Conservation (phyloP, 495 filamentous ascomycete genomes). For the Penicillium nucicola region DNA sequence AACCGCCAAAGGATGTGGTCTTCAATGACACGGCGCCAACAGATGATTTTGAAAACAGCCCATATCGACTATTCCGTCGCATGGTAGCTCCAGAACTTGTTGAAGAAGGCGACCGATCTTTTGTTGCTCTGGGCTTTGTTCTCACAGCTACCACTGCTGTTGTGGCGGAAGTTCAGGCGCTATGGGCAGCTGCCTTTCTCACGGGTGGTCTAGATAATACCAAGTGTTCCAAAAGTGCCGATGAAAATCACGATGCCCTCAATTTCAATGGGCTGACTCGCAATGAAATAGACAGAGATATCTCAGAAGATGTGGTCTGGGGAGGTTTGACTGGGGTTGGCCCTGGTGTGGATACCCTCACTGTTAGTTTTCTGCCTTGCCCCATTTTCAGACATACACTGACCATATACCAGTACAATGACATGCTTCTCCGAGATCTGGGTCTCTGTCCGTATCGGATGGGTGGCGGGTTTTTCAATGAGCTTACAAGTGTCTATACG, state of each 20-base stretch:
- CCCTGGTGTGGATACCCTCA: slow-evolving; percentile 22
- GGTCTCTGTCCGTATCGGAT: slow-evolving; percentile 27
- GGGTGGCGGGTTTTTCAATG: slow-evolving; percentile 20
- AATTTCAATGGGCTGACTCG: slow-evolving; percentile 9
- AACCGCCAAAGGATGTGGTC: slow-evolving; percentile 10
- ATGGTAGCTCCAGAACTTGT: slow-evolving; percentile 43
- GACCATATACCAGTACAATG: slow-evolving; percentile 35
- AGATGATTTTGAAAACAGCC: slow-evolving; percentile 16
- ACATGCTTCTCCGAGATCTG: slow-evolving; percentile 27
- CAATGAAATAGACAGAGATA: slow-evolving; percentile 8
- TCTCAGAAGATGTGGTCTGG: slow-evolving; percentile 29
- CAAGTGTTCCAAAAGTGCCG: no score
- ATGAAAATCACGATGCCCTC: neutral
- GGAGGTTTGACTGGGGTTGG: slow-evolving; percentile 23
- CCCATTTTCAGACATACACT: no score
- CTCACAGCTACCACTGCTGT: slow-evolving; percentile 53
- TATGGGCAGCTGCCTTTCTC: slow-evolving; percentile 65
- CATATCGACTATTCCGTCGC: slow-evolving; percentile 56
- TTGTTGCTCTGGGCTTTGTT: slow-evolving; percentile 58
- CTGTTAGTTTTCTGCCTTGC: no score
- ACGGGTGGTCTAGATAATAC: slow-evolving; percentile 18
- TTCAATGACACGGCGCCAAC: no score
- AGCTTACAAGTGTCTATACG: slow-evolving; percentile 25
- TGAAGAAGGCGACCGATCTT: slow-evolving; percentile 56
- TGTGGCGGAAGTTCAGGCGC: slow-evolving; percentile 59